Conservation (phyloP, 2,329 filamentous ascomycete species). For the Phoma sp. region DNA sequence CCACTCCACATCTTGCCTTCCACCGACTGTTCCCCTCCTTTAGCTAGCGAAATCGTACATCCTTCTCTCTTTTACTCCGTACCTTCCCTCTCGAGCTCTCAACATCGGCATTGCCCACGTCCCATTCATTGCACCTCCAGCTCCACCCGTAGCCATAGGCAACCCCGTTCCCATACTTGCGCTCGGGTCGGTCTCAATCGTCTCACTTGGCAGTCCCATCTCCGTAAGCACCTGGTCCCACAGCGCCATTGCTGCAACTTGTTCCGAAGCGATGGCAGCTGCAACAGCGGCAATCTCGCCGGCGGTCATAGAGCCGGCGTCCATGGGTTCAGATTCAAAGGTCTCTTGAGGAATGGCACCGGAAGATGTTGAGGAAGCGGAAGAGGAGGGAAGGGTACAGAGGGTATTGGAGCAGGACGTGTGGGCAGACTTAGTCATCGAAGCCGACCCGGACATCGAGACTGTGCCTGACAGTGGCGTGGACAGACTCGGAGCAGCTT, state of each 20-base stretch:
- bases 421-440: not conserved
- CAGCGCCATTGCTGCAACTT: conserved; percentile 2
- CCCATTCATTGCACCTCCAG: conserved; percentile 4
- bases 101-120: conserved; percentile 11
- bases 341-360: conserved; percentile 6
- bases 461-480: not conserved
- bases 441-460: not conserved
- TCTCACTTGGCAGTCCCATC: conserved; percentile 8
- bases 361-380: conserved; percentile 2
- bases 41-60: conserved; percentile 15
- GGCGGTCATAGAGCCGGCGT: conserved; percentile 10
- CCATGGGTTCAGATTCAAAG: conserved; percentile 16
- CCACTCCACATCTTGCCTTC: too few species aligned
- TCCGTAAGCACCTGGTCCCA: conserved; percentile 11
- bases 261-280: conserved; percentile 1
- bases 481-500: not conserved
- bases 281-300: conserved; percentile 10
- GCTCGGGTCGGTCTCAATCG: conserved; percentile 6
- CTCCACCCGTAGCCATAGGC: conserved; percentile 11
- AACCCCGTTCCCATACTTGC: conserved; percentile 12
- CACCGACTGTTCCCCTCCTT: not conserved
- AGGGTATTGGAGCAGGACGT: conserved; percentile 18
- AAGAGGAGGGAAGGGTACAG: conserved; percentile 9
- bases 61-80: conserved; percentile 7
- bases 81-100: not conserved